phyloP scores from a whole-genome alignment of 176 grass and related monocot genomes.

The Ensete glaucum region DNA sequence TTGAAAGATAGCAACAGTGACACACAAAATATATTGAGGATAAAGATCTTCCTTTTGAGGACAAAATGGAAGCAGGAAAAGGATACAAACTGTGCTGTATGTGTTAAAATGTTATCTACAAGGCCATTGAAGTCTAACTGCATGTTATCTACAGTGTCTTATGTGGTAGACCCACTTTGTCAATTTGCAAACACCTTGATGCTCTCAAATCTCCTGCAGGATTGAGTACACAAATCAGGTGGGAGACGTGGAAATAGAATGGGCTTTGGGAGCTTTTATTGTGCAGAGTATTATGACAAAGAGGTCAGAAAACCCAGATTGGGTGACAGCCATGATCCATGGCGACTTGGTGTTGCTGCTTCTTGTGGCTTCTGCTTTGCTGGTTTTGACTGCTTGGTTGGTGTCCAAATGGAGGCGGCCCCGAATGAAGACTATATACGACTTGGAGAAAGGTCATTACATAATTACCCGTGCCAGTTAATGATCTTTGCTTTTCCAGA shows the following conservation, averaged over 20 bases:
- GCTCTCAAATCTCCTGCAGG: constrained; percentile 26
- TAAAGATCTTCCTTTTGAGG: constrained; percentile 2
- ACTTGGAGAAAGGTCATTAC: constrained; percentile 89
- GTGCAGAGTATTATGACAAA: constrained; percentile 24
- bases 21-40: no score
- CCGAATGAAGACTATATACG: constrained; percentile 74
- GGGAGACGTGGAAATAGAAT: constrained; percentile 53
- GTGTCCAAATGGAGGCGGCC: constrained; percentile 62
- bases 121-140: no score
- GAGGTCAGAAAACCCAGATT: constrained; percentile 4
- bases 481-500: constrained; percentile 22
- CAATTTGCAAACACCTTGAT: neutral
- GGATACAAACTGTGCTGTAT: no score
- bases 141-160: no score
- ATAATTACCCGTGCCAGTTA: constrained; percentile 59
- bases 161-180: neutral
- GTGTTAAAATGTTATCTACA: no score
- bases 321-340: constrained; percentile 14
- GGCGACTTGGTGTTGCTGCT: constrained; percentile 22
- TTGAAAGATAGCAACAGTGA: no score
- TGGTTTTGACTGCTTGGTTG: constrained; percentile 32
- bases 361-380: constrained; percentile 27
- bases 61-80: no score
- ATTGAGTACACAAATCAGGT: constrained; percentile 70
- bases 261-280: constrained; percentile 76